Evolutionary conservation across 2,329 filamentous ascomycete genomes (phyloP), one percentile per base, ranked within the genome.

Genomic region (Calonectria montana): DNA sequence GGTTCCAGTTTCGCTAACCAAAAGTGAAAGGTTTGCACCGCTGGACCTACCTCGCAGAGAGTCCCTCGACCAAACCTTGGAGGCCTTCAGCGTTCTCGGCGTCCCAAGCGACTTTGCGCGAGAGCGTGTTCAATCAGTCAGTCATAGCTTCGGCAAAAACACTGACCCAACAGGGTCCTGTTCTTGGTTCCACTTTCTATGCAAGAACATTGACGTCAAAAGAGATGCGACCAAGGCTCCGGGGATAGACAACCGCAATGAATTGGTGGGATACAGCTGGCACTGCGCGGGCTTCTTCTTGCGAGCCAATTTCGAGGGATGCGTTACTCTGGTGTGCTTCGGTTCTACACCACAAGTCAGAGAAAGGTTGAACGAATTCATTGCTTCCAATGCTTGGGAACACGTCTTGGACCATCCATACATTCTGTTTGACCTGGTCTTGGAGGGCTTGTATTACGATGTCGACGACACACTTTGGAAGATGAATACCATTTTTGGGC

Each of bases 121-220:
- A 3, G 82, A 84, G 69, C 78, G 81, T 1, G 72, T 79, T 0
- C 75, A 78, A 21, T 78, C 74, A 1, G 81, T 82, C 6, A 81
- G 77, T 41, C 82, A 84, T 72, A 84, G 82, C 71, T 81, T 84
- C 50, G 80, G 79, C 18, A 71, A 75, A 8, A 74, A 75, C 8
- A 80, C 75, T 16, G 77, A 78, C 41, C 61, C 37, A 2, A 45
- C 76, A 29, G 81, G 80, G 7, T 77, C 70, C 18, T 76, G 74
- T 37, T 75, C 80, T 0, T 84, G 82, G 83, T 83, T 84, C 47
- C 80, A 82, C 53, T 82, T 80, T 45, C 79, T 83, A 21, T 83
- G 78, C 73, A 83, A 84, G 73, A 81, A 80, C 67, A 76, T 81
- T 53, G 73, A 78, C 59, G 66, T 79, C 29, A 75, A 71, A 64